These are phyloP conservation scores for Anethum foeniculum DNA, from an alignment of 140 eudicot species.

Conservation along the genomic window DNA sequence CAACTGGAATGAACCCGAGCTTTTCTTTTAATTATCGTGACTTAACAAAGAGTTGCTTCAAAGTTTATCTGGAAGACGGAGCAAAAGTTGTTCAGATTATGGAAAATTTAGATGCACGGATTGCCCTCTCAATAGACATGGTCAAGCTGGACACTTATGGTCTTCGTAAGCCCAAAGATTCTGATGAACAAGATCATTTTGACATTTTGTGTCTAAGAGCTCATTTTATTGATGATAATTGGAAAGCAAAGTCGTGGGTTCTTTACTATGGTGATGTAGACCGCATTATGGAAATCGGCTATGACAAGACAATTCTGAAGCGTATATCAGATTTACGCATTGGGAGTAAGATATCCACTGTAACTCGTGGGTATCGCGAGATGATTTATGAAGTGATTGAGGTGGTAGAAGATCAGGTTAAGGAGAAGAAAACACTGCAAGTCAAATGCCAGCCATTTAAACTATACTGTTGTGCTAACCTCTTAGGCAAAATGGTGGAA, in stretches of 20 bases:
- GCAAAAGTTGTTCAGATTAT: not conserved
- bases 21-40: not conserved
- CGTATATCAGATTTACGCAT: not conserved
- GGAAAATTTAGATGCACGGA: slow-evolving; percentile 1
- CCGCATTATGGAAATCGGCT: not conserved
- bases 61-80: slow-evolving; percentile 11
- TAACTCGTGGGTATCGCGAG: not conserved
- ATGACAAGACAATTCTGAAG: not conserved
- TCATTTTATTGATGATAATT: slow-evolving; percentile 12
- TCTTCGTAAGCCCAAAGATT: not conserved
- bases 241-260: slow-evolving; percentile 7
- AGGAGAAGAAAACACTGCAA: not conserved
- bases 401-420: not conserved
- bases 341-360: slow-evolving; percentile 1
- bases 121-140: slow-evolving; percentile 2
- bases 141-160: slow-evolving; percentile 1
- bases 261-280: not conserved
- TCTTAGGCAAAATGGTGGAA: slow-evolving; percentile 3
- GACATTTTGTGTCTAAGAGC: not conserved
- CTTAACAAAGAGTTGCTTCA: not conserved
- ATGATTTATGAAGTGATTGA: not conserved
- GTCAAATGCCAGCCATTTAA: not conserved
- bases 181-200: not conserved
- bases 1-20: not conserved
- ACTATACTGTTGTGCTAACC: slow-evolving; percentile 5